Evolutionary conservation across 2,329 filamentous ascomycete species (phyloP), one percentile per base, ranked within the genome.

Genomic region (Dactylellina sp.): DNA sequence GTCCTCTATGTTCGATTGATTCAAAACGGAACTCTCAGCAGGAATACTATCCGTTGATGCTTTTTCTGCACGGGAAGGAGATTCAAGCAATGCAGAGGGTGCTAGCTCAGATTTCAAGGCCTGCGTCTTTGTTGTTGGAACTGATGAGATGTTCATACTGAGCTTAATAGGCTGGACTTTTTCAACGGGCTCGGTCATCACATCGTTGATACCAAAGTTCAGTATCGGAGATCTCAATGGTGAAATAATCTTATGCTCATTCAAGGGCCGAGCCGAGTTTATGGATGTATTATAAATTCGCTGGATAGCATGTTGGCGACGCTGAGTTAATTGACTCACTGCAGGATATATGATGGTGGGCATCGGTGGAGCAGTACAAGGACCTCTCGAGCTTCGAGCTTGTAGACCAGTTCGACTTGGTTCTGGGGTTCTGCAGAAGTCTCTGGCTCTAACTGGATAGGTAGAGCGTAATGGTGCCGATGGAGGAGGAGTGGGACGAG

Each of bases 301-400:
- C 44, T n/a, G 14, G 20, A 52, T 22, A 0, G 46, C n/a, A 12
- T 22, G 5, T 35, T 14, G 57, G 14, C 4, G 47, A 35, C n/a
- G 14, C 20, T 20, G 14, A 14, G n/a, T 24, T 37, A 7, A 7
- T 18, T 42, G 9, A 2, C 22, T n/a, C 9, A 24, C 47, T 32
- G 47, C 9, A 22, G 24, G 11, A 55, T 72, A 64, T 1, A 7
- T 28, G 4, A 55, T n/a, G 6, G 44, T 22, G 18, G 35, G 12
- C 11, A 12, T 22, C 25, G 66, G 59, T 22, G 66, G 66, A 28
- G 59, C 66, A 1, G 66, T 63, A n/a, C 61, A 59, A 24, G 66
- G 57, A 18, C 22, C 42, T 24, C 24, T 37, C 14, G 52, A 9
- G 12, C 7, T 44, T 14, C 52, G 55, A 25, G 52, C 50, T 14